Percentiles rank a stretch among this genome's conserved stretches.
Evolutionary conservation across 139 green algal species (phyloP).

Genomic region (Chara braunii): DNA sequence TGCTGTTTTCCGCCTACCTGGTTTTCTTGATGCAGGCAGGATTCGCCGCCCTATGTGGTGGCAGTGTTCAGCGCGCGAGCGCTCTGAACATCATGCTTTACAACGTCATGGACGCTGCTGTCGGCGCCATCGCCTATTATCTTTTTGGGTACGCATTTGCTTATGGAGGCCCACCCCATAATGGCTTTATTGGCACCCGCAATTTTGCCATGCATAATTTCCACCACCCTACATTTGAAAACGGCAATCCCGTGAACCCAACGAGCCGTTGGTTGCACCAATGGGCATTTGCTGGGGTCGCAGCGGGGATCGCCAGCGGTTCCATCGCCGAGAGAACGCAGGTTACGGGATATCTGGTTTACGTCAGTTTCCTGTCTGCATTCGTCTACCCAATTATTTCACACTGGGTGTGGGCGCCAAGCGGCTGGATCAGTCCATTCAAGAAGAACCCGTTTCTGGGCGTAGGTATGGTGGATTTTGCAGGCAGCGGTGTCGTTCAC

Average conservation of each 20-base stretch:
- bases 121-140: conserved; percentile 60
- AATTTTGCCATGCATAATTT: conserved; percentile 43
- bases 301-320: conserved; percentile 31
- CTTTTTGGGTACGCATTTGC: conserved; percentile 59
- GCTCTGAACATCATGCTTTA: conserved; percentile 84
- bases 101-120: conserved; percentile 69
- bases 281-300: conserved; percentile 36
- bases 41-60: conserved; percentile 82
- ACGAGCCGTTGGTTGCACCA: conserved; percentile 25
- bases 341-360: conserved; percentile 48
- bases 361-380: conserved; percentile 49
- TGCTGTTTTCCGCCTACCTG: conserved; percentile 56
- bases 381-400: conserved; percentile 59
- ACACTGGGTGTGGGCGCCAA: conserved; percentile 50
- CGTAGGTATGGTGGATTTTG: conserved; percentile 43
- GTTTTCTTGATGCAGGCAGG: conserved; percentile 81
- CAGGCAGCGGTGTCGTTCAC: conserved; percentile 56
- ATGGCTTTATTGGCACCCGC: conserved; percentile 53
- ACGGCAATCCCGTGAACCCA: too few species aligned
- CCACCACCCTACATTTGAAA: background rate
- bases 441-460: conserved; percentile 14
- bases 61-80: conserved; percentile 75
- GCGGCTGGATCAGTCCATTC: conserved; percentile 34
- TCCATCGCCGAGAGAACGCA: conserved; percentile 39
- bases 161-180: conserved; percentile 45